These are phyloP conservation scores for Turnera subulata DNA, from an alignment of 345 rosid species.

Conservation along the genomic window DNA sequence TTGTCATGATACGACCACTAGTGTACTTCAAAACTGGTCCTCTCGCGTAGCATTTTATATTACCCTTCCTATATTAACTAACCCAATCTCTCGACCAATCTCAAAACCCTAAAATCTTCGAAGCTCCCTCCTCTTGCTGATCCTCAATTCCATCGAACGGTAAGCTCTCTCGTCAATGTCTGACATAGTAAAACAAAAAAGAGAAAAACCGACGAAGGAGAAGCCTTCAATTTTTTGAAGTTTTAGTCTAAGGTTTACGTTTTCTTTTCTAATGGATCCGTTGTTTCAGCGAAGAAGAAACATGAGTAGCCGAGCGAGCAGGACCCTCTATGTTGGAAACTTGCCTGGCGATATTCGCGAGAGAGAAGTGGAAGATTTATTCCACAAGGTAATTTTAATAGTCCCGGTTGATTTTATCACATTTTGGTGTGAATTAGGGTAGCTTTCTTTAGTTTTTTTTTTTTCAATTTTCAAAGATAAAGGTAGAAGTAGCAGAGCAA, in stretches of 20 bases:
- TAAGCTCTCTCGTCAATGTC: not conserved
- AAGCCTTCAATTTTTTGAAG: not conserved
- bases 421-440: too few species aligned
- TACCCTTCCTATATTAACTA: not conserved
- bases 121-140: not conserved
- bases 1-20: too few species aligned
- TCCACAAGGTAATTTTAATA: constrained; percentile 55
- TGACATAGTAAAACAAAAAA: not conserved
- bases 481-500: too few species aligned
- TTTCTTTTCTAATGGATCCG: not conserved
- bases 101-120: constrained; percentile 7
- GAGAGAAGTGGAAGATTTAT: constrained; percentile 89
- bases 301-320: constrained; percentile 80
- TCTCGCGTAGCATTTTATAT: too few species aligned
- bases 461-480: too few species aligned
- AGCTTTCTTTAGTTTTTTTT: too few species aligned
- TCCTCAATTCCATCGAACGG: constrained; percentile 1
- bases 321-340: constrained; percentile 93
- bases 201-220: too few species aligned
- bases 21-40: too few species aligned
- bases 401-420: too few species aligned
- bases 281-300: constrained; percentile 22
- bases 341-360: constrained; percentile 86
- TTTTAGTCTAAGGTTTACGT: not conserved
- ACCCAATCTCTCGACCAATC: not conserved